phyloP scores from a whole-genome alignment of 2,329 filamentous ascomycete genomes.

The Ampelomyces quisqualis region DNA sequence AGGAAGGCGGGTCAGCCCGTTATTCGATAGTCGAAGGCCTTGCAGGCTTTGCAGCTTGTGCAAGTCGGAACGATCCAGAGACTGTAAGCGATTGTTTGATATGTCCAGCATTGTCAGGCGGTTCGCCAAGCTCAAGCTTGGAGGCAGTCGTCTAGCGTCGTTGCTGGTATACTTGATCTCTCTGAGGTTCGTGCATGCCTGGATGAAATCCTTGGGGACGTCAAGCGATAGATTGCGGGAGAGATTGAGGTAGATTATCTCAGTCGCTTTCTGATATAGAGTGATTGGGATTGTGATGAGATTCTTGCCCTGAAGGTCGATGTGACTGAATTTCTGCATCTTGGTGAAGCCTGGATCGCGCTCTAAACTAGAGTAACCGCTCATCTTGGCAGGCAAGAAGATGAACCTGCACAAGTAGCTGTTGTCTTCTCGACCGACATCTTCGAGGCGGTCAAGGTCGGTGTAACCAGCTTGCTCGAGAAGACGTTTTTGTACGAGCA shows the following conservation, averaged over 20 bases:
- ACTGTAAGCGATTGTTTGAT: conserved; percentile 89
- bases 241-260: conserved; percentile 93
- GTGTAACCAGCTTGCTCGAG: conserved; percentile 91
- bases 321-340: conserved; percentile 87
- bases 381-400: conserved; percentile 86
- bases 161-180: conserved; percentile 97
- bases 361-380: conserved; percentile 70
- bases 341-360: conserved; percentile 77
- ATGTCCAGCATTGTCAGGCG: conserved; percentile 87
- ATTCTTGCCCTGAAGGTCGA: conserved; percentile 87
- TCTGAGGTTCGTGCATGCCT: conserved; percentile 83
- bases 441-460: conserved; percentile 81
- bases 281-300: conserved; percentile 93
- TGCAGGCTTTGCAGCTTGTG: conserved; percentile 73
- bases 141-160: conserved; percentile 81
- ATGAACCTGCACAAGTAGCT: conserved; percentile 96
- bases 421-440: conserved; percentile 94
- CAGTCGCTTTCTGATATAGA: conserved; percentile 84
- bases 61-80: conserved; percentile 81
- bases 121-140: conserved; percentile 77
- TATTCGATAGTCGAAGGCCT: conserved; percentile 92
- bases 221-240: conserved; percentile 90
- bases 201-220: conserved; percentile 93
- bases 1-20: conserved; percentile 77
- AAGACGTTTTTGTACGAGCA: conserved; percentile 87